Conservation (phyloP, 176 grass and related monocot species). For the Triticum aestivum region DNA sequence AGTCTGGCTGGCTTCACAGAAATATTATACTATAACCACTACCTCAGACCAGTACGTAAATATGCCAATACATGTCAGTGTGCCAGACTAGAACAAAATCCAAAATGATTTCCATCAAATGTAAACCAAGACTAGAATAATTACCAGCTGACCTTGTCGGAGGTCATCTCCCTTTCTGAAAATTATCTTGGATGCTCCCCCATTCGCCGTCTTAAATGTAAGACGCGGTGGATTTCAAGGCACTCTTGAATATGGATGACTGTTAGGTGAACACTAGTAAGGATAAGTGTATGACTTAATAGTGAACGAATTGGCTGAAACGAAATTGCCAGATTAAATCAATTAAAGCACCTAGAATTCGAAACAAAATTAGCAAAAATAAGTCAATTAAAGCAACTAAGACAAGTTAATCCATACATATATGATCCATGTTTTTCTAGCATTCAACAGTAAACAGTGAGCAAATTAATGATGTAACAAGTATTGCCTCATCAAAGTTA, state of each 20-base stretch:
- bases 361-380: constrained; percentile 20
- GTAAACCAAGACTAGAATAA: background rate
- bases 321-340: background rate
- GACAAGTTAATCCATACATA: background rate
- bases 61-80: background rate
- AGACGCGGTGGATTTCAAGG: constrained; percentile 55
- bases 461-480: background rate
- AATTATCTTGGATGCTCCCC: constrained; percentile 72
- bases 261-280: constrained; percentile 67
- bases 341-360: constrained; percentile 48
- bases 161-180: constrained; percentile 94
- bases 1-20: background rate
- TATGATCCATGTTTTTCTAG: constrained; percentile 17
- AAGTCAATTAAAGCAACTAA: constrained; percentile 19
- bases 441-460: background rate
- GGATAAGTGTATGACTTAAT: constrained; percentile 47
- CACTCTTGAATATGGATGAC: constrained; percentile 60
- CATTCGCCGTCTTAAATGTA: constrained; percentile 70
- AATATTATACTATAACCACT: background rate
- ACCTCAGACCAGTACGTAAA: background rate
- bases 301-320: constrained; percentile 88
- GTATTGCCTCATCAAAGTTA: constrained; percentile 78
- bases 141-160: constrained; percentile 86
- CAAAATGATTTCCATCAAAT: background rate
- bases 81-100: background rate